Evolutionary conservation across 2,329 filamentous ascomycete species (phyloP).

Genomic region (Pseudogymnoascus pannorum): DNA sequence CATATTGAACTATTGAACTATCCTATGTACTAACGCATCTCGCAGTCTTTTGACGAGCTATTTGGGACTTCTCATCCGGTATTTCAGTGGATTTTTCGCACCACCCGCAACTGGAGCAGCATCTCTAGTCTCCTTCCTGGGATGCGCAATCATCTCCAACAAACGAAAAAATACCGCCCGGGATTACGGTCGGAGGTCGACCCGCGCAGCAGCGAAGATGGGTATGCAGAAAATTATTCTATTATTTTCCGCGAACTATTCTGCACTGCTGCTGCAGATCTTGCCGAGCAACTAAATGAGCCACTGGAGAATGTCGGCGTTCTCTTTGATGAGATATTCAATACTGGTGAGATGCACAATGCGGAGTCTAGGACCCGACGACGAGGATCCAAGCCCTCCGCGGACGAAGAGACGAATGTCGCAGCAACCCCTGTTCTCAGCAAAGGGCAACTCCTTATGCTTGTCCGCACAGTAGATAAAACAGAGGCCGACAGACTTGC

Average conservation of each 20-base stretch:
- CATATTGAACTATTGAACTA: not conserved
- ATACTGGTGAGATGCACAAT: constrained; percentile 44
- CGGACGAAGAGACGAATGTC: constrained; percentile 34
- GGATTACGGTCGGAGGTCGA: constrained; percentile 35
- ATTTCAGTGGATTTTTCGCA: constrained; percentile 82
- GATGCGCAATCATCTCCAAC: constrained; percentile 65
- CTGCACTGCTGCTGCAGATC: constrained; percentile 67
- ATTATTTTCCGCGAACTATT: constrained; percentile 76
- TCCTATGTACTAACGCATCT: constrained; percentile 17
- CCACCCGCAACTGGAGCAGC: constrained; percentile 68
- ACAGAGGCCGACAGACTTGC: constrained; percentile 58
- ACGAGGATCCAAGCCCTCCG: constrained; percentile 13
- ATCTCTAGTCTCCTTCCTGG: constrained; percentile 60
- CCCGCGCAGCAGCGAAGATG: constrained; percentile 46
- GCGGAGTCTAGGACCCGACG: not conserved
- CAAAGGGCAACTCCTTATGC: constrained; percentile 72
- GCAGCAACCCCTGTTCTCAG: constrained; percentile 41
- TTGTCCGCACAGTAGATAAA: constrained; percentile 57
- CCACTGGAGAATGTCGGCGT: constrained; percentile 57
- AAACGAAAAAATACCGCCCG: constrained; percentile 32
- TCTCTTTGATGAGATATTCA: constrained; percentile 68
- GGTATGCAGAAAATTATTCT: constrained; percentile 62
- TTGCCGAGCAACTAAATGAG: constrained; percentile 60
- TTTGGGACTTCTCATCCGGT: constrained; percentile 71
- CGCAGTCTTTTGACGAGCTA: constrained; percentile 57